These are phyloP conservation scores for Sporothrix euskadiensis DNA, from an alignment of 2,329 filamentous ascomycete genomes.

Conservation along the genomic window DNA sequence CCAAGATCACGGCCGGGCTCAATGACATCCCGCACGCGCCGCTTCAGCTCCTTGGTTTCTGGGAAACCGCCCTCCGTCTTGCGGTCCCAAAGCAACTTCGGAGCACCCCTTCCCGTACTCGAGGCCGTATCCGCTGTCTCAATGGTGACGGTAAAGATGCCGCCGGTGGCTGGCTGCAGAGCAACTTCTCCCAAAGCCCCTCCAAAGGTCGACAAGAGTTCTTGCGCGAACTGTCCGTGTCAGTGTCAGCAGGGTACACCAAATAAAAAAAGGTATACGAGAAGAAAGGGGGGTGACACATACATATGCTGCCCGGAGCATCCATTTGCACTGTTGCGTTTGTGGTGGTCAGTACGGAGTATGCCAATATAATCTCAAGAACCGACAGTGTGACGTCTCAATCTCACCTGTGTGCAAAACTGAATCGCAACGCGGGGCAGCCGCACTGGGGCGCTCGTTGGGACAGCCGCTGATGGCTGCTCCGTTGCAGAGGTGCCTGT, in stretches of 20 bases:
- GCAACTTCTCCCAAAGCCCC: constrained; percentile 83
- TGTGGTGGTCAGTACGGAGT: not conserved
- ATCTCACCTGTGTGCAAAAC: constrained; percentile 69
- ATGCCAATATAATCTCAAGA: not conserved
- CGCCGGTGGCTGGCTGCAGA: constrained; percentile 80
- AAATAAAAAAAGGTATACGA: not conserved
- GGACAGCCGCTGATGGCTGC: not conserved
- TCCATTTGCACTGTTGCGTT: constrained; percentile 73
- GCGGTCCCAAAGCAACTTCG: constrained; percentile 78
- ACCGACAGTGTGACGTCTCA: not conserved
- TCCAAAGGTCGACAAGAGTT: constrained; percentile 89
- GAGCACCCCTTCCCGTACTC: constrained; percentile 26
- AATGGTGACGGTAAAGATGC: constrained; percentile 69
- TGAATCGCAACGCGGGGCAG: constrained; percentile 81
- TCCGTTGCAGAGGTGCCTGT: not conserved
- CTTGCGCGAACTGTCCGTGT: constrained; percentile 76
- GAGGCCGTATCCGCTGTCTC: constrained; percentile 26
- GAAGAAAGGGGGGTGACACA: constrained; percentile 36
- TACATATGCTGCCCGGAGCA: constrained; percentile 83
- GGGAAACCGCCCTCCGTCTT: constrained; percentile 87
- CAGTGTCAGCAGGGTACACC: not conserved
- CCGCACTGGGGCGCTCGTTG: constrained; percentile 37
- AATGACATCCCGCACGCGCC: constrained; percentile 77
- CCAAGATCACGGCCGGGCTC: constrained; percentile 77
- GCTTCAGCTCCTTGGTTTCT: constrained; percentile 88